A percentile compares a stretch with the other conserved stretches of the same genome.
Conservation (phyloP, 1,284 basidiomycete genomes). For the Thecaphora frezii region DNA sequence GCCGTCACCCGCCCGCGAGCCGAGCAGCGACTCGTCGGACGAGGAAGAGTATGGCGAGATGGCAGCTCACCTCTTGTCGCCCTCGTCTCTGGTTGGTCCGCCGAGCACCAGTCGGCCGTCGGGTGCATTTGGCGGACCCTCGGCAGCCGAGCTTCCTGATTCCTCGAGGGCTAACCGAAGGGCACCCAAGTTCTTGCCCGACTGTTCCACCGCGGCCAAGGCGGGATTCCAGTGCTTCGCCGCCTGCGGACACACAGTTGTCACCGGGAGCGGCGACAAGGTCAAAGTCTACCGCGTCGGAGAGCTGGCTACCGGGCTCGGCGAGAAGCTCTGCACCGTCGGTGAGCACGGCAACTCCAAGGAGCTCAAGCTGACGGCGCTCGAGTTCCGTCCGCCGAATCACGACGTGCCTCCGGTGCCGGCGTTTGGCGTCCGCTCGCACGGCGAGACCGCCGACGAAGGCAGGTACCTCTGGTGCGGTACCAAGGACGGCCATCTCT, state of each 20-base stretch:
- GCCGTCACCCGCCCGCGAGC: no score
- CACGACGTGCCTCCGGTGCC: conserved; percentile 15
- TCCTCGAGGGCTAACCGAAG: conserved; percentile 34
- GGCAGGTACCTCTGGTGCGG: conserved; percentile 55
- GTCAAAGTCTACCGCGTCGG: conserved; percentile 46
- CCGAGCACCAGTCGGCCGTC: conserved; percentile 7
- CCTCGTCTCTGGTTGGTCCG: conserved; percentile 16
- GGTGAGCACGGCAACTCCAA: conserved; percentile 30
- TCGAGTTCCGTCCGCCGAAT: conserved; percentile 39
- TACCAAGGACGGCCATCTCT: conserved; percentile 45
- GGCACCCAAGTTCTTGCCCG: conserved; percentile 29
- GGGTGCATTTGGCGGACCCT: conserved; percentile 20
- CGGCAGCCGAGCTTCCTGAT: conserved; percentile 22
- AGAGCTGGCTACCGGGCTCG: conserved; percentile 18
- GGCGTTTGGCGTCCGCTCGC: conserved; percentile 11
- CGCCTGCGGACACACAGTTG: conserved; percentile 33
- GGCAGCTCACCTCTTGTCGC: conserved; percentile 6
- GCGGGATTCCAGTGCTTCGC: conserved; percentile 35
- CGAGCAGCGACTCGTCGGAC: conserved; percentile 23
- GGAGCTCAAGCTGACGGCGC: conserved; percentile 38
- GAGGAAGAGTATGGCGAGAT: conserved; percentile 23
- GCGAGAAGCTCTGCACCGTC: conserved; percentile 40
- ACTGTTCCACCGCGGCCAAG: conserved; percentile 24
- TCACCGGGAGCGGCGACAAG: conserved; percentile 40
- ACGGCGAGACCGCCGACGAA: conserved; percentile 33